These are phyloP conservation scores for Vicia villosa DNA, from an alignment of 306 rosid genomes.

Conservation along the genomic window DNA sequence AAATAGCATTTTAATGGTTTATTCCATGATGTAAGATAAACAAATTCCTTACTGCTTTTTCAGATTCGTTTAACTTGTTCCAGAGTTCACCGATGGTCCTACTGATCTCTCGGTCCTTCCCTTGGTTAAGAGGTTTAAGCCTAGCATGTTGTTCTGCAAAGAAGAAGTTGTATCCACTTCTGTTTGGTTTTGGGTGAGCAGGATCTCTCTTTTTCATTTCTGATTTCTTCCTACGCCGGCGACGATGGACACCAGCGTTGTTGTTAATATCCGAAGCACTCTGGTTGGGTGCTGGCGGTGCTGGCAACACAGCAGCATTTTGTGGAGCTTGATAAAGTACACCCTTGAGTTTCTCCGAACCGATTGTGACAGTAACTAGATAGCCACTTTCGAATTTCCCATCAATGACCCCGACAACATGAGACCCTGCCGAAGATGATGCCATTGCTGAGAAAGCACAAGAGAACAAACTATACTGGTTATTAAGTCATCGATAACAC, in stretches of 20 bases:
- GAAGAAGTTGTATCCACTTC: constrained; percentile 97
- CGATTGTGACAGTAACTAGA: constrained; percentile 78
- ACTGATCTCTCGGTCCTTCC: constrained; percentile 88
- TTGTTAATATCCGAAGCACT: constrained; percentile 36
- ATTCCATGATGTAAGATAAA: background rate
- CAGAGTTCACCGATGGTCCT: constrained; percentile 91
- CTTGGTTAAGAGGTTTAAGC: constrained; percentile 74
- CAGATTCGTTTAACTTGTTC: constrained; percentile 70
- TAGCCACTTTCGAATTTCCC: constrained; percentile 93
- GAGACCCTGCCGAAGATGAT: constrained; percentile 43
- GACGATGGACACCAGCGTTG: constrained; percentile 54
- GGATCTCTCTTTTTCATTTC: constrained; percentile 89
- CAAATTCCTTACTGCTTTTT: constrained; percentile 60
- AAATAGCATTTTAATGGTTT: background rate
- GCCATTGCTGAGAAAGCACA: constrained; percentile 40
- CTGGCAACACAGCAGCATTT: constrained; percentile 30
- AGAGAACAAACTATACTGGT: background rate
- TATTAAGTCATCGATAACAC: constrained; percentile 6
- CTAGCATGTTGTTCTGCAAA: constrained; percentile 93
- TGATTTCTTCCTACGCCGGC: constrained; percentile 80
- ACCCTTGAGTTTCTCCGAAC: constrained; percentile 77
- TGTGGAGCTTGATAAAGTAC: constrained; percentile 73
- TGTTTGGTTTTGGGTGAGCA: constrained; percentile 87
- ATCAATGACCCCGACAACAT: constrained; percentile 77
- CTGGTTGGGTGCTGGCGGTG: constrained; percentile 32